These are phyloP conservation scores for Russula olivacea DNA, from an alignment of 768 basidiomycete genomes.

Conservation along the genomic window DNA sequence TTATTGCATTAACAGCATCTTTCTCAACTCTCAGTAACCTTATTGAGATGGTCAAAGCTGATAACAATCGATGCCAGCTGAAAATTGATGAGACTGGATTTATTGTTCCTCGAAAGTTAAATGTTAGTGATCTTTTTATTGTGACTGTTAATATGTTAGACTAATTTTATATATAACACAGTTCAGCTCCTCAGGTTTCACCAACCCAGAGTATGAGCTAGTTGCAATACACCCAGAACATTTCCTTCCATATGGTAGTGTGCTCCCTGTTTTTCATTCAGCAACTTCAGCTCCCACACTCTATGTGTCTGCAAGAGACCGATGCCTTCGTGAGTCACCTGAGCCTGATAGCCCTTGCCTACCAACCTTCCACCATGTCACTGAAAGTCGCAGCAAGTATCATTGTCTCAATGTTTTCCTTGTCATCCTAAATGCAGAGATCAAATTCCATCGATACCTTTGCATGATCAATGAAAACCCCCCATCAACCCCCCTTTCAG, in stretches of 20 bases:
- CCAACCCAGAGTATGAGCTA: not conserved
- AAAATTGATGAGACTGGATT: no score
- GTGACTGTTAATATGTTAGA: no score
- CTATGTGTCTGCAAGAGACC: not conserved
- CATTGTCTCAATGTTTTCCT: not conserved
- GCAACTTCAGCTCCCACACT: not conserved
- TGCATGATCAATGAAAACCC: not conserved
- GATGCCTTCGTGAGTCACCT: not conserved
- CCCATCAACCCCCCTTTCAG: no score
- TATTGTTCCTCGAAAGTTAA: no score
- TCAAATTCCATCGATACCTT: not conserved
- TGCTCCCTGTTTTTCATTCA: not conserved
- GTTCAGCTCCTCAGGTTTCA: not conserved
- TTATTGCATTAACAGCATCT: no score
- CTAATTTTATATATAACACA: not conserved
- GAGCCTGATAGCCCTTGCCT: not conserved
- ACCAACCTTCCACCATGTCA: not conserved
- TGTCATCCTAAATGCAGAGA: not conserved
- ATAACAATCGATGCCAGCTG: no score
- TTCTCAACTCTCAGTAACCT: no score
- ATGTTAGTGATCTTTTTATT: no score
- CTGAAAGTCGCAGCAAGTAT: accelerated
- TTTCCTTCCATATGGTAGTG: not conserved
- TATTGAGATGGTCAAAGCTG: no score
- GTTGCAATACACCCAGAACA: not conserved